These are phyloP conservation scores for Macrophomina tecta DNA, from an alignment of 2,329 filamentous ascomycete species.

Conservation along the genomic window DNA sequence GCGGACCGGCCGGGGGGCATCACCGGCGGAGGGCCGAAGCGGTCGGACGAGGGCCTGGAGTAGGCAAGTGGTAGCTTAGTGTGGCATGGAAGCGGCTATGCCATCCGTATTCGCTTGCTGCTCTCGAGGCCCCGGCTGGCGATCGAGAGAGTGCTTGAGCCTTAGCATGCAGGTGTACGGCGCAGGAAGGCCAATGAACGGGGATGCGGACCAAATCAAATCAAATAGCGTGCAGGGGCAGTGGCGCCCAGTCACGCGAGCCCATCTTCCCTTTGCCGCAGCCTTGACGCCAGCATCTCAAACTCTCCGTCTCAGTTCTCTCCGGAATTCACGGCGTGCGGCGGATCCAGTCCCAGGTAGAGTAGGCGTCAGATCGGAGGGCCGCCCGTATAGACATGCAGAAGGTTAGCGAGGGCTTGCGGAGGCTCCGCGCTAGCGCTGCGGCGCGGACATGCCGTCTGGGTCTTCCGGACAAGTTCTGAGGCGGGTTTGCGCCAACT, in stretches of 20 bases:
- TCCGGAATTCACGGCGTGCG: neutral
- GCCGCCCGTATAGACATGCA: neutral
- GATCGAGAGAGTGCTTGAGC: conserved; percentile 10
- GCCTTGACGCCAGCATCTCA: neutral
- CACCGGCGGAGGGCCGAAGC: conserved; percentile 19
- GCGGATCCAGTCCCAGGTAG: neutral
- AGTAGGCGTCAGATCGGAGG: neutral
- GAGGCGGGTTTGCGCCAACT: no score
- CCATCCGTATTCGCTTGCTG: conserved; percentile 12
- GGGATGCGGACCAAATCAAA: neutral
- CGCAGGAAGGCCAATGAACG: conserved; percentile 6
- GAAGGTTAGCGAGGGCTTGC: neutral
- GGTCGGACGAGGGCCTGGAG: conserved; percentile 7
- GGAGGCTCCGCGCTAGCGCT: neutral
- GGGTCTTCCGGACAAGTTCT: no score
- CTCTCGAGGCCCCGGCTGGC: conserved; percentile 1
- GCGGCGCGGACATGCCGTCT: neutral
- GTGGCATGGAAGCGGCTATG: conserved; percentile 3
- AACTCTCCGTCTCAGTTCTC: neutral
- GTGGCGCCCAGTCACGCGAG: conserved; percentile 17
- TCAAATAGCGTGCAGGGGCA: neutral
- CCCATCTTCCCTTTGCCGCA: neutral
- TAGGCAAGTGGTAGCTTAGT: conserved; percentile 7
- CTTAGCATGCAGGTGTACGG: conserved; percentile 8
- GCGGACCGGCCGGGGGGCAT: neutral